These are phyloP conservation scores for Exophiala spinifera DNA, from an alignment of 2,329 filamentous ascomycete species.

Conservation along the genomic window DNA sequence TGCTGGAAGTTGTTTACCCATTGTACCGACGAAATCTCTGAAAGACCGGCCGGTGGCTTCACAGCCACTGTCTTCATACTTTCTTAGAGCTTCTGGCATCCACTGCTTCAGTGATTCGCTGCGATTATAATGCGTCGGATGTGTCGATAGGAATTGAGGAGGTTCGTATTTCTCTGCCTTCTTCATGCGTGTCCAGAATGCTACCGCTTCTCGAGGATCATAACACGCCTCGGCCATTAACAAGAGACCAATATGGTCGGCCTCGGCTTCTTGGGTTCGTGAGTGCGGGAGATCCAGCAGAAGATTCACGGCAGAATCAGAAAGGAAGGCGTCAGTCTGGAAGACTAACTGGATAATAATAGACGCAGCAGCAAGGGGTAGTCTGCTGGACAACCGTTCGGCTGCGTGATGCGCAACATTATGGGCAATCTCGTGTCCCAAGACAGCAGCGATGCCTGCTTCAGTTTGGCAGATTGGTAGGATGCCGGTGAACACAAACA, in stretches of 20 bases:
- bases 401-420: slow-evolving; percentile 57
- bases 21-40: slow-evolving; percentile 19
- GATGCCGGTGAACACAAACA: slow-evolving; percentile 64
- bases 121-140: slow-evolving; percentile 56
- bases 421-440: slow-evolving; percentile 64
- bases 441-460: slow-evolving; percentile 58
- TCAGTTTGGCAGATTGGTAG: slow-evolving; percentile 55
- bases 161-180: slow-evolving; percentile 40
- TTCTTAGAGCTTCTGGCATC: slow-evolving; percentile 42
- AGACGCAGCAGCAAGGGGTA: slow-evolving; percentile 33
- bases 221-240: slow-evolving; percentile 64
- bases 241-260: slow-evolving; percentile 59
- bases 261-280: slow-evolving; percentile 58
- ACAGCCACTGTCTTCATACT: slow-evolving; percentile 33
- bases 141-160: slow-evolving; percentile 59
- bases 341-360: slow-evolving; percentile 36
- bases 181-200: slow-evolving; percentile 54
- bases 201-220: slow-evolving; percentile 54
- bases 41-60: slow-evolving; percentile 20
- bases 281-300: slow-evolving; percentile 54
- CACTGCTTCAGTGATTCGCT: slow-evolving; percentile 54
- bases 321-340: slow-evolving; percentile 39
- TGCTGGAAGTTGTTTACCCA: slow-evolving; percentile 1
- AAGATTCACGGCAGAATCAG: slow-evolving; percentile 46
- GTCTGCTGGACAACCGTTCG: slow-evolving; percentile 51